Evolutionary conservation across 2,329 filamentous ascomycete genomes (phyloP), one percentile per base, ranked within the genome.

Genomic region (Harringtonia lauricola): DNA sequence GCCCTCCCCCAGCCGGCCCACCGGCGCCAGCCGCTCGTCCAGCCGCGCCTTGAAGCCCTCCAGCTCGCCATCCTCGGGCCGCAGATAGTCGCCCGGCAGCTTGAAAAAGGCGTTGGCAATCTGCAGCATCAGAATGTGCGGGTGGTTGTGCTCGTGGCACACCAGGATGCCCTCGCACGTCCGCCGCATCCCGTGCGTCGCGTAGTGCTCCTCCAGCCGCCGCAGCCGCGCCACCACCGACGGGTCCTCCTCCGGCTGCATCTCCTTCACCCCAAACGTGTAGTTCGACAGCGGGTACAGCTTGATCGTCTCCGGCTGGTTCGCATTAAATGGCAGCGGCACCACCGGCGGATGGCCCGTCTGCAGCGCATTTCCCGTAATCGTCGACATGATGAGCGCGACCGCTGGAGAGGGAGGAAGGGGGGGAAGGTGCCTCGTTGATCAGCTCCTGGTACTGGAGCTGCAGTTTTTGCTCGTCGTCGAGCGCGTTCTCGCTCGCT

Each of bases 101-200:
- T 98, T 98, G 72, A 98, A 98, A 70, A 98, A 98, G 21, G 92
- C 90, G 63, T 98, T 98, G 42, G 92, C 92, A 57, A 98, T 98
- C 72, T 98, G 92, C 50, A 98, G 75, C 92, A 98, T 96, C 53
- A 98, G 71, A 51, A 98, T 94, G 64, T 98, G 92, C 14, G 92
- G 92, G 64, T 96, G 92, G 67, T 95, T 96, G 71, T 96, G 90
- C 66, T 98, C 92, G 63, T 98, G 92, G 68, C 92, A 98, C 54
- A 98, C 87, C 39, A 98, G 76, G 55, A 98, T 87, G 55, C 89
- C 92, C 67, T 98, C 92, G 64, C 90, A 95, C 17, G 92, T 96
- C 44, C 92, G 82, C 46, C 92, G 83, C 92, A 98, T 98, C 58
- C 92, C 92, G 70, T 96, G 81, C 50, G 82, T 74, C 26, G 77